Evolutionary conservation across 352 stramenopile genomes (phyloP), one percentile per base, ranked within the genome.

Genomic region (Globisporangium carolinianum): DNA sequence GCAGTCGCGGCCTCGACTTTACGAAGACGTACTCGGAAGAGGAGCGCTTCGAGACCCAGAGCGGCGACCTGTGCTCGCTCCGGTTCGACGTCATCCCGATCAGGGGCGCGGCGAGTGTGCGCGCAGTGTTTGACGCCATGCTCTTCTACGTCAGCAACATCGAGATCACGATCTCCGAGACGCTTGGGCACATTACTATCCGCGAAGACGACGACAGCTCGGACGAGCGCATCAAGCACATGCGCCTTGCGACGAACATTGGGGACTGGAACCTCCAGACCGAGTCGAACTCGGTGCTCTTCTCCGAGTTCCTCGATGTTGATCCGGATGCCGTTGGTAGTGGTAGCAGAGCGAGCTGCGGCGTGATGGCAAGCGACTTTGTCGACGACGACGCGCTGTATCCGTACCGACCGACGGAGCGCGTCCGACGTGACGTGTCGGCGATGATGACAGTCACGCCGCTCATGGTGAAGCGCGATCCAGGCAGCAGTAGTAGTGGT

Each of bases 111-210:
- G 54, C 66, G 17, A 63, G 49, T 14, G 74, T 83, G 6, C 55
- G 54, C 12, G 65, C 69, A 8, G 69, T 87, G n/a, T 83, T 75
- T 51, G 72, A 87, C 35, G 72, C 65, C 3, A 69, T 80, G 12
- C 53, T 66, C n/a, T 75, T 71, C 47, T 83, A 82, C 58, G 69
- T 73, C 17, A 64, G 48, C 49, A 76, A 78, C 55, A 69, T 83
- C 47, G 76, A 87, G 60, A 83, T 87, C 54, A 73, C 57, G 52
- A 66, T 83, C 62, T 82, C 74, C 9, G 76, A 87, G 55, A 68
- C 62, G 36, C 57, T 83, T 18, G 76, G 76, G 11, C 60, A 78
- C 53, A 69, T 87, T 47, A 85, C 72, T 6, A 75, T 85, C 48
- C 65, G 74, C 17, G 76, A 87, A 55, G 73, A 82, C 46, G 73